Conservation (phyloP, 305 asterid species). For the Fraxinus sp. region DNA sequence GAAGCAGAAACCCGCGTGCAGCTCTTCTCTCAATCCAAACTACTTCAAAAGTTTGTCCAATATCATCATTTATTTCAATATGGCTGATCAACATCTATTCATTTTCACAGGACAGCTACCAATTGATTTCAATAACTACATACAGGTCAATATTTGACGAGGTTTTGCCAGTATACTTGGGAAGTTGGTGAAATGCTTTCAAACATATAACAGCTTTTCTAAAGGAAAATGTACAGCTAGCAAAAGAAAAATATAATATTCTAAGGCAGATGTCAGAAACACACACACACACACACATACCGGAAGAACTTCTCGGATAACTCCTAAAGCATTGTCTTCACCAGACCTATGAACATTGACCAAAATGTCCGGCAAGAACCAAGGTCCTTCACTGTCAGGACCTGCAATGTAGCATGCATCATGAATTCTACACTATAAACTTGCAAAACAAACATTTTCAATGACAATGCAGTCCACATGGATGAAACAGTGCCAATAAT, state of each 20-base stretch:
- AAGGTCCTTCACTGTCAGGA: conserved; percentile 81
- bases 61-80: neutral
- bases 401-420: conserved; percentile 41
- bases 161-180: neutral
- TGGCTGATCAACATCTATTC: neutral
- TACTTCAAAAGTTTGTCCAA: neutral
- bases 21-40: neutral
- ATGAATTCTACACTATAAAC: neutral
- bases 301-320: conserved; percentile 73
- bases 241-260: neutral
- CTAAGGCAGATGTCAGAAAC: neutral
- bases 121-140: neutral
- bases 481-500: neutral
- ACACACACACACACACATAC: conserved; percentile 30
- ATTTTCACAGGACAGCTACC: neutral
- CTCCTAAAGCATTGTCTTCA: conserved; percentile 65
- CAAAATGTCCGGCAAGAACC: conserved; percentile 81
- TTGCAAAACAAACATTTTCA: neutral
- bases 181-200: neutral
- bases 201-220: neutral
- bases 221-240: neutral
- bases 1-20: neutral
- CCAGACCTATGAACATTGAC: conserved; percentile 72
- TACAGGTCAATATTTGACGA: neutral
- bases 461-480: neutral